Percentiles rank a stretch among this genome's conserved stretches.
These are phyloP conservation scores for Trichoderma reesei DNA, from an alignment of 495 filamentous ascomycete species.

Conservation along the genomic window DNA sequence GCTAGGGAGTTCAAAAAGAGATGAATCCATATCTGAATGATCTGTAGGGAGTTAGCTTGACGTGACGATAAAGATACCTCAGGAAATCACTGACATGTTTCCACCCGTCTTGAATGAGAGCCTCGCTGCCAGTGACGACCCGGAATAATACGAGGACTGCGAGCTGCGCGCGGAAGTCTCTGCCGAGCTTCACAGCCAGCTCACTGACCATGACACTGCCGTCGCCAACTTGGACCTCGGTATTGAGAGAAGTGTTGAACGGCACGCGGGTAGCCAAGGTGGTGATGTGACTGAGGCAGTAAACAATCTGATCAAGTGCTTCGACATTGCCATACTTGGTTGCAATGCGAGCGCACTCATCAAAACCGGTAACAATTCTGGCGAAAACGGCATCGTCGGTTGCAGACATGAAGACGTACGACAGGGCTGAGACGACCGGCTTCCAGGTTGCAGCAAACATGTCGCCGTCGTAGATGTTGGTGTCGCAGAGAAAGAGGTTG, in stretches of 20 bases:
- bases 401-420: constrained; percentile 98
- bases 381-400: constrained; percentile 96
- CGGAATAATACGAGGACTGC: constrained; percentile 91
- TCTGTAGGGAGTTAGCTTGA: constrained; percentile 36
- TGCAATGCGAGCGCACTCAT: constrained; percentile 91
- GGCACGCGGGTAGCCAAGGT: constrained; percentile 65
- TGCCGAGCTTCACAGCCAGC: constrained; percentile 89
- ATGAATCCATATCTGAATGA: constrained; percentile 86
- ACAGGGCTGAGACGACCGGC: constrained; percentile 85
- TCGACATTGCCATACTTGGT: constrained; percentile 76
- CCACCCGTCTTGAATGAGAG: constrained; percentile 69
- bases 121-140: constrained; percentile 75
- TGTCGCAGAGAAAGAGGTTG: constrained; percentile 69
- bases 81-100: constrained; percentile 51
- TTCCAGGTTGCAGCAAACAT: constrained; percentile 98
- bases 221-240: constrained; percentile 84
- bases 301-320: constrained; percentile 82
- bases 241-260: constrained; percentile 83
- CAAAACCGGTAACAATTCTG: constrained; percentile 84
- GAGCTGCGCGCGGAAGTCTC: constrained; percentile 86
- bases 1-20: constrained; percentile 93
- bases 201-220: constrained; percentile 99
- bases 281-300: constrained; percentile 80
- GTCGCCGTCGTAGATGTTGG: constrained; percentile 90
- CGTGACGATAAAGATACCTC: background rate